Evolutionary conservation across 331 rosid species (phyloP).

Genomic region (Ulmus americana): DNA sequence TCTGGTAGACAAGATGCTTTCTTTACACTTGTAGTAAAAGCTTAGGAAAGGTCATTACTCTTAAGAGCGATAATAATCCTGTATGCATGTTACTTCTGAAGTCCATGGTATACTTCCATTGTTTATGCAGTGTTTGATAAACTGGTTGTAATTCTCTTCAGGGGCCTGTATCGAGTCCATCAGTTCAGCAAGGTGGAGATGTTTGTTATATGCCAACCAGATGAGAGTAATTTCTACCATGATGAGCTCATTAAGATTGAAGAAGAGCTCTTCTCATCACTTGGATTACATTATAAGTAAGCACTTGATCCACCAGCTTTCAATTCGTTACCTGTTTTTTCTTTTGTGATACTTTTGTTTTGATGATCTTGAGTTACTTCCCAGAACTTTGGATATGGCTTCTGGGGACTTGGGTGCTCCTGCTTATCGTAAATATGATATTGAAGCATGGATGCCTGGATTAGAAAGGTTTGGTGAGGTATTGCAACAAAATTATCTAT

Average conservation of each 20-base stretch:
- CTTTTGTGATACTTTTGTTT: constrained; percentile 9
- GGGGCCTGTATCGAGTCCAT: constrained; percentile 98
- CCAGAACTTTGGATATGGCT: constrained; percentile 93
- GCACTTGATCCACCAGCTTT: constrained; percentile 18
- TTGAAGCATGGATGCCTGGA: constrained; percentile 99
- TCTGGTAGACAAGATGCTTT: no score
- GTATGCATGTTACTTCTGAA: background rate
- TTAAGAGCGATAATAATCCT: background rate
- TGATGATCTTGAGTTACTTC: constrained; percentile 16
- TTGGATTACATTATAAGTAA: constrained; percentile 86
- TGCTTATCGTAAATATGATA: constrained; percentile 86
- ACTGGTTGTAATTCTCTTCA: constrained; percentile 26
- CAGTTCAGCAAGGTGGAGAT: constrained; percentile 96
- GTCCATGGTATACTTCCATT: background rate
- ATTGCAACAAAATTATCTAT: constrained; percentile 13
- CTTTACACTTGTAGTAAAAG: background rate
- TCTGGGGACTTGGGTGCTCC: constrained; percentile 94
- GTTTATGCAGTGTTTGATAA: background rate
- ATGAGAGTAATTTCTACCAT: constrained; percentile 72
- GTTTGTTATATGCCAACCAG: constrained; percentile 80
- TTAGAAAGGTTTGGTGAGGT: constrained; percentile 91
- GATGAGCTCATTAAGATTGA: constrained; percentile 80
- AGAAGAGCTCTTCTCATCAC: constrained; percentile 69
- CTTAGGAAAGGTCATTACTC: background rate
- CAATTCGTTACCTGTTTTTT: constrained; percentile 10